phyloP scores from a whole-genome alignment of 192 early-diverging fungal genomes.

The Coemansia sp. region DNA sequence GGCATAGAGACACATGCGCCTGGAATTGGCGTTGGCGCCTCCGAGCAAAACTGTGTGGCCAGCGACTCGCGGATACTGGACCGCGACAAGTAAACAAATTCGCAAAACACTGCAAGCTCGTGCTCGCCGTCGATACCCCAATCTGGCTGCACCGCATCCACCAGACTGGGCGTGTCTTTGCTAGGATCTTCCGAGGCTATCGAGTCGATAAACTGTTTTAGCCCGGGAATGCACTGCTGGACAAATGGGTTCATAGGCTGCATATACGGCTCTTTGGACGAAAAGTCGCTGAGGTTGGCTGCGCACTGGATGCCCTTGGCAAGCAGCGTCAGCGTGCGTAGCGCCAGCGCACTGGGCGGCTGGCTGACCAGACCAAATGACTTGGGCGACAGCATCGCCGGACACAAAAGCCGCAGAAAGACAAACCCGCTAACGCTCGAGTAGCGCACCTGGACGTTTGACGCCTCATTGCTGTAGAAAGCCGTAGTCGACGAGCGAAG shows the following conservation, averaged over 20 bases:
- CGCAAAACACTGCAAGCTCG: conserved; percentile 40
- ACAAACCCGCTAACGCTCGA: conserved; percentile 65
- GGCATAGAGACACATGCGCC: not conserved
- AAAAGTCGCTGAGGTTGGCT: conserved; percentile 66
- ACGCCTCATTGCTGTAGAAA: conserved; percentile 14
- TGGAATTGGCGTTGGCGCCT: not conserved
- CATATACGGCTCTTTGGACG: conserved; percentile 68
- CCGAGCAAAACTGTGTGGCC: not conserved
- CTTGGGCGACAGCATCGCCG: conserved; percentile 70
- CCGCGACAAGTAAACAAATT: conserved; percentile 19
- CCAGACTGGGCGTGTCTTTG: not conserved
- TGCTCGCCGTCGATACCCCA: conserved; percentile 30
- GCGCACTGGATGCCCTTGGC: conserved; percentile 72
- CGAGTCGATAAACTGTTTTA: conserved; percentile 64
- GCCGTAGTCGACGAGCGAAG: conserved; percentile 17
- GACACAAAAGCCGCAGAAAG: conserved; percentile 69
- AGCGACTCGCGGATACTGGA: conserved; percentile 12
- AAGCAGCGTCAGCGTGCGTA: conserved; percentile 65
- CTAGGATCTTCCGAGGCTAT: conserved; percentile 19
- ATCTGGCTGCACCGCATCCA: not conserved
- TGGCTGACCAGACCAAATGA: conserved; percentile 66
- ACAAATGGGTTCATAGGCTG: conserved; percentile 63
- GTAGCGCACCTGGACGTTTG: conserved; percentile 28
- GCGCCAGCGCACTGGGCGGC: conserved; percentile 53
- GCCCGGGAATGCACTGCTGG: conserved; percentile 55